Evolutionary conservation across 1,139 yeast genomes (phyloP), one percentile per base, ranked within the genome.

Genomic region (Wickerhamiella infanticola): DNA sequence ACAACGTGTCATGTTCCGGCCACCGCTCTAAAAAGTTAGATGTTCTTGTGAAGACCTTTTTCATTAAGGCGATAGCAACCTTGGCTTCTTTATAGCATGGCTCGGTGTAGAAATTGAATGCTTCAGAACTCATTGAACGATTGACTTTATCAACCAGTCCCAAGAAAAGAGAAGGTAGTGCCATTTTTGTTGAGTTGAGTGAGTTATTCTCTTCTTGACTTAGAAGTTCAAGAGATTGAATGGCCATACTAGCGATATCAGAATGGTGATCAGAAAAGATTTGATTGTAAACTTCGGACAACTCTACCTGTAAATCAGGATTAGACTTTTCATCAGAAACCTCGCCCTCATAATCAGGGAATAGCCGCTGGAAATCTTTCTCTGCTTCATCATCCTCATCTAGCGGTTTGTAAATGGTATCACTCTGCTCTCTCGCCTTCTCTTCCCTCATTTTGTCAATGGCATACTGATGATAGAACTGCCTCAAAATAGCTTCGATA

Each of bases 1-100:
- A 79, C 44, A 93, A 64, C 0, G 94, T 85, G 0, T 94, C 93
- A 66, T 93, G 95, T 56, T 93, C 98, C 0, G 98, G 97, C 95
- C 96, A 90, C 58, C 79, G 77, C 24, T 64, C 65, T 13, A 81
- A 61, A 27, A 84, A 62, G n/a, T 66, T 67, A 13, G 62, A 55
- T 3, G 75, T 74, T 3, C 74, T 64, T 3, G 62, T 60, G 51
- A 72, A 67, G 6, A 86, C 62, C 2, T 65, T 67, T 9, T 71
- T 64, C 7, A 83, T 66, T 2, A 80, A 58, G 2, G 58, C 59
- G 42, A 79, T 72, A 1, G 94, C 84, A 40, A 63, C 65, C 49
- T 70, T 71, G 1, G 82, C 73, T 57, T 86, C 94, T 3, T 62
- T 59, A 5, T 77, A 69, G 42, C 77, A 74, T 13, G 74, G 66